These are phyloP conservation scores for Xylaria sp. DNA, from an alignment of 2,329 filamentous ascomycete species.

Conservation along the genomic window DNA sequence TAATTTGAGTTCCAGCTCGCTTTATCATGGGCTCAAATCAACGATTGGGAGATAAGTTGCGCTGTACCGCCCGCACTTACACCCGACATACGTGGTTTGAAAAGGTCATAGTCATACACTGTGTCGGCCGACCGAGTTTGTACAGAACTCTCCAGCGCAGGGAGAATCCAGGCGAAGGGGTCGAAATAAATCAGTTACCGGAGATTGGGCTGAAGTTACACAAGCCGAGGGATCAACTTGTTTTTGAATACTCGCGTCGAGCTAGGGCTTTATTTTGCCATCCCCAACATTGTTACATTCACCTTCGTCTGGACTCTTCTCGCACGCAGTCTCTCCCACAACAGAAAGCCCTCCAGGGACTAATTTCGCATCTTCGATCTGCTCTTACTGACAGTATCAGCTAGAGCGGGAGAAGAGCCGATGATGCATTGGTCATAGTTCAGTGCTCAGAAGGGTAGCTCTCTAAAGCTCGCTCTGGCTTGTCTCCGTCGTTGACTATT, in stretches of 20 bases:
- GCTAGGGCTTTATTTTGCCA: not conserved
- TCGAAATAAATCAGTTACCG: not conserved
- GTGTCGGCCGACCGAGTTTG: not conserved
- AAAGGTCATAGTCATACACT: not conserved
- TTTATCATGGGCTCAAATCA: not conserved
- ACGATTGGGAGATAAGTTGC: not conserved
- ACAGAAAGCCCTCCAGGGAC: not conserved
- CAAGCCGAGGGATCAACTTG: conserved; percentile 10
- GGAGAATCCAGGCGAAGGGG: conserved; percentile 1
- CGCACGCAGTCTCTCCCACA: not conserved
- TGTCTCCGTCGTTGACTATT: not conserved
- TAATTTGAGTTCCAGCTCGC: no score
- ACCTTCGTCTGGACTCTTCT: not conserved
- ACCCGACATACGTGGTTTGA: not conserved
- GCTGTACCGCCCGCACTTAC: not conserved
- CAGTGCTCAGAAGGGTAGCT: not conserved
- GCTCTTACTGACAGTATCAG: not conserved
- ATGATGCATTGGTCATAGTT: not conserved
- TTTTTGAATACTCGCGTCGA: not conserved
- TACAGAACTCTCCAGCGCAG: not conserved
- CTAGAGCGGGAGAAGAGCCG: not conserved
- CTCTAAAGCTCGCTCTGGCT: conserved; percentile 1
- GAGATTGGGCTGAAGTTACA: conserved; percentile 9
- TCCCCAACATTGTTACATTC: not conserved
- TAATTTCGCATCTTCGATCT: conserved; percentile 3